Conservation (phyloP, 2,329 filamentous ascomycete species). For the Ceratocystis eucalypticola region DNA sequence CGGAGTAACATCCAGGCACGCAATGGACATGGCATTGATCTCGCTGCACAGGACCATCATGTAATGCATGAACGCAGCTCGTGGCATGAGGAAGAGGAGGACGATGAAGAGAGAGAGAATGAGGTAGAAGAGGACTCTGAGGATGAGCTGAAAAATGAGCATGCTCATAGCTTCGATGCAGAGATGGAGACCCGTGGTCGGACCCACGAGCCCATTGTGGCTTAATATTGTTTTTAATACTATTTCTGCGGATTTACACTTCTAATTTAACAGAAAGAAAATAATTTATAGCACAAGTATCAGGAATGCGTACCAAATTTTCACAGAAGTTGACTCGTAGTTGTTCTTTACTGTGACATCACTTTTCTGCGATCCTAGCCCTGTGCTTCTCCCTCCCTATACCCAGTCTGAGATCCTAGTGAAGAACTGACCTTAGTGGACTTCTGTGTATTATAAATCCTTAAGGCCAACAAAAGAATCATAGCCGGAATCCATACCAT, state of each 20-base stretch:
- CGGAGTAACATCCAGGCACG: conserved; percentile 55
- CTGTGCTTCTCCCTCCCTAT: background rate
- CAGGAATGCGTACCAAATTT: no score
- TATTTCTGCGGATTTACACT: background rate
- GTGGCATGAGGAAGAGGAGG: conserved; percentile 60
- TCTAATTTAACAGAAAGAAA: no score
- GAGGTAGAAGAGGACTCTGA: conserved; percentile 33
- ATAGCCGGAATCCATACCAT: background rate
- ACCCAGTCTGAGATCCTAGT: background rate
- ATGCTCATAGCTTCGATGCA: conserved; percentile 35
- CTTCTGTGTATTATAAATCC: background rate
- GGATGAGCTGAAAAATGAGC: conserved; percentile 49
- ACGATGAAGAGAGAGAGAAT: conserved; percentile 39
- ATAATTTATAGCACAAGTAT: no score
- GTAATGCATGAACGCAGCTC: conserved; percentile 60
- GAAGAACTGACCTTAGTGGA: background rate
- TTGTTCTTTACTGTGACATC: no score
- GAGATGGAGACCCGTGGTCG: conserved; percentile 44
- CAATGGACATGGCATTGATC: conserved; percentile 58
- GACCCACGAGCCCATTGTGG: conserved; percentile 36
- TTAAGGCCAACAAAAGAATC: background rate
- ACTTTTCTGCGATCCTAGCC: background rate
- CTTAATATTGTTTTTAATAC: conserved; percentile 8
- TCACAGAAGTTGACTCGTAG: no score
- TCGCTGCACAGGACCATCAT: conserved; percentile 69